Conservation (phyloP, 2,329 filamentous ascomycete species). For the Annulohypoxylon truncatum region DNA sequence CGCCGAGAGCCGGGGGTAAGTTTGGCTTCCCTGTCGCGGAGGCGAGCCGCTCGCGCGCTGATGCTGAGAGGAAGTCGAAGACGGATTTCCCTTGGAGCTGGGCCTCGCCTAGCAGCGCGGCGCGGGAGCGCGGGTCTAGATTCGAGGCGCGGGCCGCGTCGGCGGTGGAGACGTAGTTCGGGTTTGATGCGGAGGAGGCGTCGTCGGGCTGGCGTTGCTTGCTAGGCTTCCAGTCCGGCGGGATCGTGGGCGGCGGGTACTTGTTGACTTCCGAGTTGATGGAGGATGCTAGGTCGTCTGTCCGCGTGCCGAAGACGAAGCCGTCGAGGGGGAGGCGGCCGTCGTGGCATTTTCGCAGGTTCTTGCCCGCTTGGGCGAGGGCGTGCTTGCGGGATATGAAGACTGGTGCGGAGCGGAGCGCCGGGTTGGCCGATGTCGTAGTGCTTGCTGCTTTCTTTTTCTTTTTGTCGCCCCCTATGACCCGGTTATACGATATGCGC, state of each 20-base stretch:
- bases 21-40: constrained; percentile 79
- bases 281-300: constrained; percentile 60
- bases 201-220: constrained; percentile 57
- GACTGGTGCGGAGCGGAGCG: constrained; percentile 74
- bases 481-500: constrained; percentile 85
- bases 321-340: constrained; percentile 82
- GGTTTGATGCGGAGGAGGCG: constrained; percentile 15
- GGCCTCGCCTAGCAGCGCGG: constrained; percentile 82
- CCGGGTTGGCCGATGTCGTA: constrained; percentile 69
- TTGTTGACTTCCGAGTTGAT: constrained; percentile 55
- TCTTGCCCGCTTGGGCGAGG: constrained; percentile 54
- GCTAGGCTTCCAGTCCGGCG: constrained; percentile 77
- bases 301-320: constrained; percentile 75
- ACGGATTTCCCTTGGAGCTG: constrained; percentile 91
- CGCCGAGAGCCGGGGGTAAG: constrained; percentile 81
- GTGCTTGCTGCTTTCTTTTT: constrained; percentile 64
- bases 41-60: constrained; percentile 80
- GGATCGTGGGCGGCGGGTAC: constrained; percentile 75
- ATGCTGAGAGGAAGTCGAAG: constrained; percentile 88
- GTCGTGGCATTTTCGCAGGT: constrained; percentile 81
- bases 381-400: constrained; percentile 77
- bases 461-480: constrained; percentile 85
- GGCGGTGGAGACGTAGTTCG: constrained; percentile 73
- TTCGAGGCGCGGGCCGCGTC: constrained; percentile 82
- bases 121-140: constrained; percentile 80